Base-by-base conservation (phyloP, 257 asterid genomes). In the Fraxinus americana region DNA sequence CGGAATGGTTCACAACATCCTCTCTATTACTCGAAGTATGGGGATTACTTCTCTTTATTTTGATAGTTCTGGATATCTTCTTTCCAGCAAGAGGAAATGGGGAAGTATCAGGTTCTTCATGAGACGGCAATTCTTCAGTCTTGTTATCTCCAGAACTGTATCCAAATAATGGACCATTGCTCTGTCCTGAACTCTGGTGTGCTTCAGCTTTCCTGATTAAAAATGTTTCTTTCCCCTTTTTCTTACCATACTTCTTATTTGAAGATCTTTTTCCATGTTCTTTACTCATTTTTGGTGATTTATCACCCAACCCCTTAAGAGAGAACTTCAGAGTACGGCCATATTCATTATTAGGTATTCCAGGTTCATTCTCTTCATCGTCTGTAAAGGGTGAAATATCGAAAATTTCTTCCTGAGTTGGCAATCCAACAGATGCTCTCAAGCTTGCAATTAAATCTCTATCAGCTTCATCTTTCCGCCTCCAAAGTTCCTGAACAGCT, bases 401-500 rank as follows among this genome's bases (percentile, higher is more conserved):
- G 77, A 93, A 91, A 74, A 92, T 90, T 80, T 96, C 98, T 83
- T 93, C 97, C 79, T 91, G 97, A 71, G 91, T 88, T 38, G 99
- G 99, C 88, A 96, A 88, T 76, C 99, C 99, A 87, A 97, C 96
- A 79, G 88, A 92, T 68, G 92, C 96, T 85, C 98, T 91, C 88
- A 93, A 83, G 85, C 90, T 91, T 78, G 91, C 89, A 75, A 92
- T 92, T 84, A 93, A 81, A 83, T 93, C 97, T 88, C 63, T 90
- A 77, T 96, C 99, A 78, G 96, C 90, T 88, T 87, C 94, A 72
- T 94, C 97, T 87, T 89, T 93, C 84, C 98, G 91, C 82, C 78
- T 93, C 99, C 99, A 93, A 72, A 96, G 98, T 90, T 93, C 99
- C 90, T 85, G 92, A 82, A 92, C 97, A 80, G 97, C 96, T 80